Evolutionary conservation across 2,329 filamentous ascomycete genomes (phyloP).

Genomic region (Cercospora brassicicola): DNA sequence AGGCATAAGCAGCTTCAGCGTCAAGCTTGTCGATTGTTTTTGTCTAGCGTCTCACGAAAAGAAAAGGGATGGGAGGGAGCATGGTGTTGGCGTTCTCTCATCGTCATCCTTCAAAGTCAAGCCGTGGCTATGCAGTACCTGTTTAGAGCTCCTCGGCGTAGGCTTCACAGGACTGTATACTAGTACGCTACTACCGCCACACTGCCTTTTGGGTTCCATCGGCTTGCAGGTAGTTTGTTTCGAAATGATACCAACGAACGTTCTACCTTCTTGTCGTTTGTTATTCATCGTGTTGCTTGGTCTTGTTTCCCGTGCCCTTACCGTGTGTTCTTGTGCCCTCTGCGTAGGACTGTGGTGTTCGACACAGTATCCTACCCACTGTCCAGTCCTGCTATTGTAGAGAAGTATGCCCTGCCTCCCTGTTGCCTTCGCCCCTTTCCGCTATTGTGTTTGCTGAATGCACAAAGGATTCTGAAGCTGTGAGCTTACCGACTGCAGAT

Average conservation of each 20-base stretch:
- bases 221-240: slow-evolving; percentile 20
- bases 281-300: not conserved
- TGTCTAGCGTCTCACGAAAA: slow-evolving; percentile 13
- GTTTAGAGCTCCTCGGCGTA: slow-evolving; percentile 13
- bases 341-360: not conserved
- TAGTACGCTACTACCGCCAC: not conserved
- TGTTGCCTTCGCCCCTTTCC: not conserved
- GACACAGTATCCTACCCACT: not conserved
- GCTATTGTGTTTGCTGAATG: not conserved
- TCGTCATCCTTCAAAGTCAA: not conserved
- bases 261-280: slow-evolving; percentile 13
- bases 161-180: slow-evolving; percentile 18
- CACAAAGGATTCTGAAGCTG: not conserved
- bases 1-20: slow-evolving; percentile 27
- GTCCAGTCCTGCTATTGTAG: not conserved
- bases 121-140: slow-evolving; percentile 12
- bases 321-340: not conserved
- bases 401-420: not conserved
- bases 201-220: not conserved
- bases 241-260: slow-evolving; percentile 21
- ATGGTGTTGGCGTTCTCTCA: slow-evolving; percentile 14
- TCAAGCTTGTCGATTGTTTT: slow-evolving; percentile 2
- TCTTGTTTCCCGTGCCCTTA: not conserved
- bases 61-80: slow-evolving; percentile 8
- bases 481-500: not conserved